Base-by-base conservation (phyloP, 495 filamentous ascomycete species). In the Choiromyces venosus region DNA sequence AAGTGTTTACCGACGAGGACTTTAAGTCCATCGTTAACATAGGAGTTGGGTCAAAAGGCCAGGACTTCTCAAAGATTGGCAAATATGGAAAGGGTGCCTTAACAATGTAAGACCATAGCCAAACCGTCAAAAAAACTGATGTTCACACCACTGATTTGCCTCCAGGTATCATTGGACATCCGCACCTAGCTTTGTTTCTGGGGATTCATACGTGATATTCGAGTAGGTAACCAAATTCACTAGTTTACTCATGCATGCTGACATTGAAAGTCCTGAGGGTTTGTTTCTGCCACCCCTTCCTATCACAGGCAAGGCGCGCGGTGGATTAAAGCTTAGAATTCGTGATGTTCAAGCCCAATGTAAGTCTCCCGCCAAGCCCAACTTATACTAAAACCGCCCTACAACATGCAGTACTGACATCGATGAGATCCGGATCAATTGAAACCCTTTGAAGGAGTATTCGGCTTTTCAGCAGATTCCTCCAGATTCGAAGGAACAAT, bases 131-230 rank as follows among this genome's bases (percentile, higher is more conserved):
- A 29, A n/a, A 25, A 4, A 25, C 21, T 66, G 18, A 21, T 9
- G n/a, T 16, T 18, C 2, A 37, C 25, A n/a, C 39, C 66, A 33
- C 75, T 79, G 44, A 75, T 38, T 64, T 14, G 19, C 2, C 35
- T 69, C n/a, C 19, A 79, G 76, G 83, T 85, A 83, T 77, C 84
- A 85, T 70, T 85, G 83, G 79, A 85, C 84, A 52, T 82, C 83
- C 56, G 81, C 83, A 16, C 84, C 84, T 25, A 84, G 83, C 76
- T 79, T 85, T 21, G 70, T 85, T 46, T 83, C 83, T 0, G 83
- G 83, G 14, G 79, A 79, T 37, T 83, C 56, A 18, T 80, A 83
- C 37, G 69, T 85, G 9, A 83, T 85, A 37, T 78, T 85, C 3
- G 84, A 85, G 81, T 82, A 79, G 70, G 71, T 52, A 42, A 36